A percentile compares a stretch with the other conserved stretches of the same genome.
phyloP scores from a whole-genome alignment of 2,329 filamentous ascomycete species.

The Falciphora oryzae region DNA sequence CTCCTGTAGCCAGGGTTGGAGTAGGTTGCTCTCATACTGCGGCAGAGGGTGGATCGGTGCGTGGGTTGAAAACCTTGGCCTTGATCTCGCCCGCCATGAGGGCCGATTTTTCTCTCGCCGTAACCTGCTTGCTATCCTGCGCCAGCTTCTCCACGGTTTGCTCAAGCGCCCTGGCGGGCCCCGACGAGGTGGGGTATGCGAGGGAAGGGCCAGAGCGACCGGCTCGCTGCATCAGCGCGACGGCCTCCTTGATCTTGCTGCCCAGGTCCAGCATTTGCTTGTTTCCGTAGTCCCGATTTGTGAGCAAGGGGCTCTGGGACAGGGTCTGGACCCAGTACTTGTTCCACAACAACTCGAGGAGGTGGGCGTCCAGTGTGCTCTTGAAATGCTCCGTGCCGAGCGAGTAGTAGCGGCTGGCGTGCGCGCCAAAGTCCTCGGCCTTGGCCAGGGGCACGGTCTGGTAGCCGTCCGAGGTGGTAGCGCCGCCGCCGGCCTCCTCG shows the following conservation, averaged over 20 bases:
- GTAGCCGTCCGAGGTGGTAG: constrained; percentile 48
- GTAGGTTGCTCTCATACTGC: neutral
- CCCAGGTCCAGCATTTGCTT: constrained; percentile 88
- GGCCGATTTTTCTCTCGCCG: constrained; percentile 56
- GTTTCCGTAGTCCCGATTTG: constrained; percentile 87
- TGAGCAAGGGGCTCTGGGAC: constrained; percentile 82
- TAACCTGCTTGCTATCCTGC: constrained; percentile 55
- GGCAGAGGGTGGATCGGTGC: neutral
- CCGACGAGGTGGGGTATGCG: constrained; percentile 18
- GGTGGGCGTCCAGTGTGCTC: constrained; percentile 77
- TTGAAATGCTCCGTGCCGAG: constrained; percentile 94
- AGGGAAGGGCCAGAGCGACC: constrained; percentile 20
- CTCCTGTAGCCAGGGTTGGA: too few species aligned
- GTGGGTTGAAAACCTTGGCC: constrained; percentile 47
- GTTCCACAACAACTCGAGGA: constrained; percentile 91
- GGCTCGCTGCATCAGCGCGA: constrained; percentile 28
- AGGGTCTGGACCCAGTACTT: constrained; percentile 99
- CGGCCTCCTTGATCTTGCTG: constrained; percentile 69
- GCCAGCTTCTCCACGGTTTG: constrained; percentile 53
- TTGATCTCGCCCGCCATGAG: constrained; percentile 58
- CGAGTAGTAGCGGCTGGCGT: constrained; percentile 84
- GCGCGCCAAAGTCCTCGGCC: constrained; percentile 91
- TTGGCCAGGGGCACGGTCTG: constrained; percentile 86
- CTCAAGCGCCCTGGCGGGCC: constrained; percentile 29
- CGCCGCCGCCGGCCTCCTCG: constrained; percentile 10